Conservation (phyloP, 495 filamentous ascomycete genomes). For the Wilcoxina mikolae region DNA sequence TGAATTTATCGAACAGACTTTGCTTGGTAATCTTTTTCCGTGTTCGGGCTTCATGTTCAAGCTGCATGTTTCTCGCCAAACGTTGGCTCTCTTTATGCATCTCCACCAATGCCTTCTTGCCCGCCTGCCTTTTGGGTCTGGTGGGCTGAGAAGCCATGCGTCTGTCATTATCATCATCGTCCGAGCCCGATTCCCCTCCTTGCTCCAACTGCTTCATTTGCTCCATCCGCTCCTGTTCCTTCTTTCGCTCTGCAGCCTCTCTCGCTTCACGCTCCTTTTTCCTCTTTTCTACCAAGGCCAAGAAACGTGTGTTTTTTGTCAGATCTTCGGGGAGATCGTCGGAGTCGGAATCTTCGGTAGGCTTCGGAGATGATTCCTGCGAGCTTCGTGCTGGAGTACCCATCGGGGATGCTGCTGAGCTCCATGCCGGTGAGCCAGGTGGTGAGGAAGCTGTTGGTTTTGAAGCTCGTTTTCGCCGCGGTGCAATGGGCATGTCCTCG, state of each 20-base stretch:
- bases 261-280: constrained; percentile 51
- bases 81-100: constrained; percentile 83
- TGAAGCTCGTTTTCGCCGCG: neutral
- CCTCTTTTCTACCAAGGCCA: constrained; percentile 56
- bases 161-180: constrained; percentile 10
- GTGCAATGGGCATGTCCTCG: constrained; percentile 11
- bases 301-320: constrained; percentile 43
- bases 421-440: neutral
- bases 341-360: constrained; percentile 29
- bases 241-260: constrained; percentile 31
- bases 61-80: constrained; percentile 72
- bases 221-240: constrained; percentile 9
- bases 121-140: constrained; percentile 73
- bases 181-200: constrained; percentile 37
- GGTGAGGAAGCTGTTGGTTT: neutral
- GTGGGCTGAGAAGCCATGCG: too few relatives aligned
- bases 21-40: constrained; percentile 85
- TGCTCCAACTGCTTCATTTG: constrained; percentile 27
- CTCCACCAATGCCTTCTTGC: constrained; percentile 92
- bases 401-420: neutral
- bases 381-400: constrained; percentile 2
- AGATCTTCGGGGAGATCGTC: constrained; percentile 36
- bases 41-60: constrained; percentile 76
- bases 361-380: neutral
- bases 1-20: constrained; percentile 71